phyloP scores from a whole-genome alignment of 306 rosid species.

The Begonia fuchsioides region DNA sequence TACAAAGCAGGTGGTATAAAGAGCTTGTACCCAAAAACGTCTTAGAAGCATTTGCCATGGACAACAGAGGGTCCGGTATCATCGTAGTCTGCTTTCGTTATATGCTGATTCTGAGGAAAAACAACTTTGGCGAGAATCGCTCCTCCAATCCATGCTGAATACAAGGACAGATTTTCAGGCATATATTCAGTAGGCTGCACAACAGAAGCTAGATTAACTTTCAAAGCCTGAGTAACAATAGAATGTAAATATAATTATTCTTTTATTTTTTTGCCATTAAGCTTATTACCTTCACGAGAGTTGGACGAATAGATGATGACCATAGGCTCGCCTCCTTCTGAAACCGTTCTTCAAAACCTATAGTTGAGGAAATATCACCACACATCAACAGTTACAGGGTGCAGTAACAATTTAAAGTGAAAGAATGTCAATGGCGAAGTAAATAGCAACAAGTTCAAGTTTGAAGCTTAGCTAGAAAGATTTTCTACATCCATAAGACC shows the following conservation, averaged over 20 bases:
- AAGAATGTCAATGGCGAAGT: too few species aligned
- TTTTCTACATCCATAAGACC: too few species aligned
- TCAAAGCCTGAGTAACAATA: too few species aligned
- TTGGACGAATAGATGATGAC: slow-evolving; percentile 84
- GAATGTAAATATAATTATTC: too few species aligned
- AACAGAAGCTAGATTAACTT: background rate
- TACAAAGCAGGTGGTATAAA: too few species aligned
- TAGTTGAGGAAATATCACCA: background rate
- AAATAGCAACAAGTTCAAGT: background rate
- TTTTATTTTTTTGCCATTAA: background rate
- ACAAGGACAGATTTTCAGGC: slow-evolving; percentile 58
- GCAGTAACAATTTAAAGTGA: too few species aligned
- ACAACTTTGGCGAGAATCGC: slow-evolving; percentile 99
- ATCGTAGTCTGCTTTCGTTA: slow-evolving; percentile 88
- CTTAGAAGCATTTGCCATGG: slow-evolving; percentile 81
- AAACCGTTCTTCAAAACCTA: slow-evolving; percentile 98
- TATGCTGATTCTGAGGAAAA: slow-evolving; percentile 92
- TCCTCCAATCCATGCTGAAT: slow-evolving; percentile 99
- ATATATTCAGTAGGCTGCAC: slow-evolving; percentile 69
- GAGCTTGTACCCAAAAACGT: too few species aligned
- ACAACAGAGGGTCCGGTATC: slow-evolving; percentile 89
- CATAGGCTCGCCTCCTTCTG: slow-evolving; percentile 85
- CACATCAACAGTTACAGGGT: too few species aligned
- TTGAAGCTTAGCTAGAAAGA: background rate
- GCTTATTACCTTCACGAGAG: slow-evolving; percentile 71